Conservation (phyloP, 345 rosid genomes). For the Citrus glauca region DNA sequence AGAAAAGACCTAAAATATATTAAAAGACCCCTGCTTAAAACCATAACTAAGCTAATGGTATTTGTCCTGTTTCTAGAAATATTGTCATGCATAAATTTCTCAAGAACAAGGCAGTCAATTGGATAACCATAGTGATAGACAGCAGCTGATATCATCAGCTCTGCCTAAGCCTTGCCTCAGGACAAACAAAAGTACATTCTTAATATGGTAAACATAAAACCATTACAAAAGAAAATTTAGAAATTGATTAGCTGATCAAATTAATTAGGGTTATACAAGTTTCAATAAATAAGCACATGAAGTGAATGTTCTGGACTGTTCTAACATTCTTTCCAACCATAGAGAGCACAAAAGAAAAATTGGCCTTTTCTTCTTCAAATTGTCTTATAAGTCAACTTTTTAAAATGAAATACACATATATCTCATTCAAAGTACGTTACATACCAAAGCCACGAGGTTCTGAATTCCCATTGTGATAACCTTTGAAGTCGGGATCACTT, state of each 20-base stretch:
- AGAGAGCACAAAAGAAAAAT: not conserved
- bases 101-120: not conserved
- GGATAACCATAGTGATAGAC: not conserved
- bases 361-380: not conserved
- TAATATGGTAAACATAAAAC: not conserved
- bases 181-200: not conserved
- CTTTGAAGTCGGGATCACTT: conserved; percentile 83
- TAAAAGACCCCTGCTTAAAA: not conserved
- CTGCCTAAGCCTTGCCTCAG: not conserved
- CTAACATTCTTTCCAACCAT: not conserved
- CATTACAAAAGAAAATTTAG: not conserved
- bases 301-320: not conserved
- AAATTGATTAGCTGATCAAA: not conserved
- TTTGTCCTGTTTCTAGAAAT: not conserved
- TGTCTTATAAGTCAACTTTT: not conserved
- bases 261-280: not conserved
- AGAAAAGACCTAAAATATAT: not conserved
- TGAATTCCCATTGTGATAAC: conserved; percentile 89
- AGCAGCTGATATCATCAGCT: not conserved
- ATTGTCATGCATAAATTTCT: not conserved
- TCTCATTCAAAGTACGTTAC: not conserved
- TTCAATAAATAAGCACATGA: not conserved
- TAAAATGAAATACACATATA: not conserved
- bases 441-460: conserved; percentile 95
- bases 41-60: not conserved